Evolutionary conservation across 1,139 yeast genomes (phyloP).

Genomic region (Scheffersomyces cryptocercus): DNA sequence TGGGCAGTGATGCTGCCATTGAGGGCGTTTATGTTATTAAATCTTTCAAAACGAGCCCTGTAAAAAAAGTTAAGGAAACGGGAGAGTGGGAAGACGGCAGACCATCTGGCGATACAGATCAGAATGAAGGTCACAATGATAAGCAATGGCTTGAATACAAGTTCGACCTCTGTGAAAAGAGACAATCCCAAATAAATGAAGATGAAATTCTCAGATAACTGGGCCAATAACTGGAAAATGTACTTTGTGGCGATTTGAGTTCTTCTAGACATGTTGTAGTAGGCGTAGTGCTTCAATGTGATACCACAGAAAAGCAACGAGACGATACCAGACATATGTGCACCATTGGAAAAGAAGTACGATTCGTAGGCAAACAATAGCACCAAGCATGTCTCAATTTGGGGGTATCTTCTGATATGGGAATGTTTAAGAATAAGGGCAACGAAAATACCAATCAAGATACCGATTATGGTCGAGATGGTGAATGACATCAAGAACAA

Average conservation of each 20-base stretch:
- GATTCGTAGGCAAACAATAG: slow-evolving; percentile 91
- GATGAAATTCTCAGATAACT: slow-evolving; percentile 93
- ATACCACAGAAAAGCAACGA: slow-evolving; percentile 94
- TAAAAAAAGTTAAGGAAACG: slow-evolving; percentile 78
- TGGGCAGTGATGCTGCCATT: slow-evolving; percentile 42
- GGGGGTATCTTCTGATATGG: slow-evolving; percentile 90
- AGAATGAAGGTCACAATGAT: slow-evolving; percentile 88
- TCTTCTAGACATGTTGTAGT: slow-evolving; percentile 94
- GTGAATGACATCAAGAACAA: slow-evolving; percentile 92
- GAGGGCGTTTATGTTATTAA: slow-evolving; percentile 32
- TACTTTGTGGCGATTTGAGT: slow-evolving; percentile 96
- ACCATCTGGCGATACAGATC: slow-evolving; percentile 95
- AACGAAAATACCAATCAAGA: slow-evolving; percentile 80
- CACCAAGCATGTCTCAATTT: slow-evolving; percentile 92
- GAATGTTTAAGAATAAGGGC: slow-evolving; percentile 91
- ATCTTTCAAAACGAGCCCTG: slow-evolving; percentile 51
- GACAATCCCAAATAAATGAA: slow-evolving; percentile 94
- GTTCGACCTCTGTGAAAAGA: slow-evolving; percentile 90
- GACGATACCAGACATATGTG: slow-evolving; percentile 99
- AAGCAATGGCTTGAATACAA: slow-evolving; percentile 89
- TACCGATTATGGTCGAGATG: slow-evolving; percentile 88
- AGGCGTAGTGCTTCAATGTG: slow-evolving; percentile 94
- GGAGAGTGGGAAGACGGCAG: slow-evolving; percentile 94
- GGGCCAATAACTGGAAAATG: slow-evolving; percentile 90
- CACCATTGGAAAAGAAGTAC: slow-evolving; percentile 96